These are phyloP conservation scores for Ceratocystis papillata DNA, from an alignment of 2,329 filamentous ascomycete species.

Conservation along the genomic window DNA sequence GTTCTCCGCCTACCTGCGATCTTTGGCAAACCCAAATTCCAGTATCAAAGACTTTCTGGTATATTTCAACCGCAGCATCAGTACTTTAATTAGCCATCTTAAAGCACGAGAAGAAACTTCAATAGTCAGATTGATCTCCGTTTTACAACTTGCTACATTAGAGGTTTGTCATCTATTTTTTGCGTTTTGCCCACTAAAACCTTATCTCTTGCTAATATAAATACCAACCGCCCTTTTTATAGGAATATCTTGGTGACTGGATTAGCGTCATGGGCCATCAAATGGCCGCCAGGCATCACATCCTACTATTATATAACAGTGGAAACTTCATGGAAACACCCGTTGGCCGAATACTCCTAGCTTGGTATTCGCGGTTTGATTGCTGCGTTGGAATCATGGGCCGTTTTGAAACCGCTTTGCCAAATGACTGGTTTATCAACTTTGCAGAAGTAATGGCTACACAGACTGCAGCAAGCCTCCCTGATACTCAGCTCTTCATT, in stretches of 20 bases:
- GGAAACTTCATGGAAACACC: slow-evolving; percentile 61
- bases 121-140: slow-evolving; percentile 68
- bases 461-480: slow-evolving; percentile 7
- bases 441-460: slow-evolving; percentile 38
- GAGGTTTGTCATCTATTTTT: slow-evolving; percentile 50
- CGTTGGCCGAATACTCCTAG: slow-evolving; percentile 60
- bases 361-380: slow-evolving; percentile 90
- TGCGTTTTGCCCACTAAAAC: background rate
- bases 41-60: slow-evolving; percentile 71
- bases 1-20: slow-evolving; percentile 79
- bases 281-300: slow-evolving; percentile 72
- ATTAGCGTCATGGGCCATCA: slow-evolving; percentile 87
- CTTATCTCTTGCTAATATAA: slow-evolving; percentile 16
- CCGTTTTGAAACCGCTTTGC: slow-evolving; percentile 61
- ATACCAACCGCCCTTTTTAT: slow-evolving; percentile 24
- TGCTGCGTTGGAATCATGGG: slow-evolving; percentile 74
- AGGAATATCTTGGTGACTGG: slow-evolving; percentile 96
- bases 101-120: slow-evolving; percentile 59
- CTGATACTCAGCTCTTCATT: slow-evolving; percentile 48
- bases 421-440: slow-evolving; percentile 65
- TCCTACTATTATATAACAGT: slow-evolving; percentile 67
- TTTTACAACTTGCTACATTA: slow-evolving; percentile 83
- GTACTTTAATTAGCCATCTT: slow-evolving; percentile 59
- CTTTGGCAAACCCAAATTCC: slow-evolving; percentile 57
- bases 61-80: slow-evolving; percentile 85